Percentiles rank a stretch among this genome's conserved stretches.
phyloP scores from a whole-genome alignment of 768 basidiomycete species.

The Leccinum obscurum region DNA sequence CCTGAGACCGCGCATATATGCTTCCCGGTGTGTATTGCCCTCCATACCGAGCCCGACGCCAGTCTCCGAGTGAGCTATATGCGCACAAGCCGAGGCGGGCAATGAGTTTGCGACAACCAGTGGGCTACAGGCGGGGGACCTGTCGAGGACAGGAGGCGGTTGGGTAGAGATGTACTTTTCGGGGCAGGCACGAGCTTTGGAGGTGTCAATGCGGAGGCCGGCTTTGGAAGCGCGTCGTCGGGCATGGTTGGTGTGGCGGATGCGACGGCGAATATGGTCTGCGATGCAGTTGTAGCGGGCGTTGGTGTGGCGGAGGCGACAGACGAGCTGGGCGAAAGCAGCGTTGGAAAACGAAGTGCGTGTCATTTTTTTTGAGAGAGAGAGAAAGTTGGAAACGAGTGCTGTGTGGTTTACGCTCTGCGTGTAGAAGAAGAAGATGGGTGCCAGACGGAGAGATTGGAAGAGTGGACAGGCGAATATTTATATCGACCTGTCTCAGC shows the following conservation, averaged over 20 bases:
- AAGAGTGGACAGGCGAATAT: not conserved
- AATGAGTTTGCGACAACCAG: slow-evolving; percentile 7
- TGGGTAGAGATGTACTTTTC: slow-evolving; percentile 36
- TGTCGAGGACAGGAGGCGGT: slow-evolving; percentile 18
- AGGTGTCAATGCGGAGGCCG: slow-evolving; percentile 44
- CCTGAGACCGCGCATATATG: slow-evolving; percentile 17
- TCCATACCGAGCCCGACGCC: too few relatives aligned
- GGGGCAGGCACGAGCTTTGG: slow-evolving; percentile 42
- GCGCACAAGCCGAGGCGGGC: not conserved
- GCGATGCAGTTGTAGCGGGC: slow-evolving; percentile 42
- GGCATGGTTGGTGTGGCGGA: slow-evolving; percentile 45
- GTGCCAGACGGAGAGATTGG: slow-evolving; percentile 9
- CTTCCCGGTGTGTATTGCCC: not conserved
- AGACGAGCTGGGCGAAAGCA: slow-evolving; percentile 38
- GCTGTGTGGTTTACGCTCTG: slow-evolving; percentile 20
- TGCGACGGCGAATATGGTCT: slow-evolving; percentile 35
- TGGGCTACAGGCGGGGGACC: slow-evolving; percentile 38
- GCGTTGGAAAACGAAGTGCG: slow-evolving; percentile 31
- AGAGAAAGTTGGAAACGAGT: slow-evolving; percentile 1
- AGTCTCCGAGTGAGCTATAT: not conserved
- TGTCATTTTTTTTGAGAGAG: slow-evolving; percentile 12
- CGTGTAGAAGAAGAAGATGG: slow-evolving; percentile 5
- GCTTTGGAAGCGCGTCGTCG: slow-evolving; percentile 45
- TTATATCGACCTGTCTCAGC: slow-evolving; percentile 24
- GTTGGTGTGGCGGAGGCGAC: slow-evolving; percentile 47